Evolutionary conservation across 2,329 filamentous ascomycete genomes (phyloP), one percentile per base, ranked within the genome.

Genomic region (Myriosclerotinia duriaeana): DNA sequence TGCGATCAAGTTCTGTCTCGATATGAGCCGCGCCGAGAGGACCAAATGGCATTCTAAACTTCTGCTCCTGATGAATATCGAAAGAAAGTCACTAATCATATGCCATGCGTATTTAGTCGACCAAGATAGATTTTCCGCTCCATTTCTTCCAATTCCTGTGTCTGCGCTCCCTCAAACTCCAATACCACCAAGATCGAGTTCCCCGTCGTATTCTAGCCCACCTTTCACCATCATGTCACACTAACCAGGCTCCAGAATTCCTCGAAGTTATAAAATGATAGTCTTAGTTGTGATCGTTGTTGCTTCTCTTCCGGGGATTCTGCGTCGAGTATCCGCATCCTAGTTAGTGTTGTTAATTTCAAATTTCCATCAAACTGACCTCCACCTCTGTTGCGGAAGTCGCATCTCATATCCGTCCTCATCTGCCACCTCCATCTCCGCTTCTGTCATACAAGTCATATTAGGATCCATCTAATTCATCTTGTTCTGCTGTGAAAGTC

Each of bases 11-110:
- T 30, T 30, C 50, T 14, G 34, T 53, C 14, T 53, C 14, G 14
- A 20, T 30, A 34, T 17, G 22, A 17, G 26, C 17, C 44, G 15
- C 15, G 1, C 20, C 20, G 46, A 48, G 20, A 48, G 3, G 7
- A n/a, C 20, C 20, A 5, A n/a, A 26, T 40, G 7, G 7, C 22
- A 15, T 42, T 56, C n/a, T 6, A 22, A 17, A 17, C 17, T 34
- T 0, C 1, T 8, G 22, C 1, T n/a, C 34, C 40, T 4, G 11
- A 7, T 2, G 26, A 7, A 9, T 14, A 1, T 46, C 17, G 0
- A 5, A n/a, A 8, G 6, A 8, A n/a, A 46, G 15, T 0, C 9
- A 7, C 6, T 4, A 1, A 46, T 36, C 2, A 34, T 46, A 36
- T 22, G 11, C 26, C 11, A n/a, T 3, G 20, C 3, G 15, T 59